phyloP scores from a whole-genome alignment of 495 filamentous ascomycete genomes.

The Pyrenula massariospora region DNA sequence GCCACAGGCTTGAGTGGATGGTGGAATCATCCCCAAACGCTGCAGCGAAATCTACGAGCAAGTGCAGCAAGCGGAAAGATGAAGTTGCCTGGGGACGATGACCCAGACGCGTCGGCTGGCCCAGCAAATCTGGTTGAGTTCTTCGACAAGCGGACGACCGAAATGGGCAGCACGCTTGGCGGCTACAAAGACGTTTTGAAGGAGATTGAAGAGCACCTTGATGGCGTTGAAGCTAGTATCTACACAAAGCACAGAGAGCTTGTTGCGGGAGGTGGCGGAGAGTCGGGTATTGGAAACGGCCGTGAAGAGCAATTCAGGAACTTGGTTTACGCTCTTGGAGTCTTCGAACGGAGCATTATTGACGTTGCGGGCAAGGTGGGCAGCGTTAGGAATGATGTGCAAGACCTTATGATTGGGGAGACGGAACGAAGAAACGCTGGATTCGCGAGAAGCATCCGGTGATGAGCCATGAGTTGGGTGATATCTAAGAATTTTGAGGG shows the following conservation, averaged over 20 bases:
- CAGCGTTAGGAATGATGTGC: slow-evolving; percentile 54
- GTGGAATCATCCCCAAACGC: slow-evolving; percentile 30
- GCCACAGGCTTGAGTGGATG: slow-evolving; percentile 13
- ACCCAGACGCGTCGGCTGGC: slow-evolving; percentile 38
- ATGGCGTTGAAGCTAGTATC: slow-evolving; percentile 59
- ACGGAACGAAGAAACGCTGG: not conserved
- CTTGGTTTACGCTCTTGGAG: slow-evolving; percentile 56
- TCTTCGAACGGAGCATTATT: slow-evolving; percentile 69
- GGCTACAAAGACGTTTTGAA: slow-evolving; percentile 56
- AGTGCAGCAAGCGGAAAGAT: slow-evolving; percentile 7
- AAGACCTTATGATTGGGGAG: slow-evolving; percentile 49
- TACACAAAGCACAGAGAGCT: slow-evolving; percentile 60
- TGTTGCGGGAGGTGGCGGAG: slow-evolving; percentile 37
- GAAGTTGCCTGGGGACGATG: slow-evolving; percentile 43
- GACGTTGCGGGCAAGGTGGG: slow-evolving; percentile 64
- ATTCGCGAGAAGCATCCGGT: not conserved
- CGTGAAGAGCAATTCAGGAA: slow-evolving; percentile 36
- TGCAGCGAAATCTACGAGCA: slow-evolving; percentile 26
- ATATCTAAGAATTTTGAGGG: too few species aligned
- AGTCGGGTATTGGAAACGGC: slow-evolving; percentile 26
- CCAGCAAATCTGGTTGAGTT: slow-evolving; percentile 57
- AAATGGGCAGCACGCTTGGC: slow-evolving; percentile 54
- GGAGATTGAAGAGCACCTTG: slow-evolving; percentile 75
- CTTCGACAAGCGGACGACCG: slow-evolving; percentile 61
- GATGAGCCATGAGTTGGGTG: too few species aligned